A percentile compares a stretch with the other conserved stretches of the same genome.
These are phyloP conservation scores for Rhododendron griersonianum DNA, from an alignment of 148 eudicot species.

Conservation along the genomic window DNA sequence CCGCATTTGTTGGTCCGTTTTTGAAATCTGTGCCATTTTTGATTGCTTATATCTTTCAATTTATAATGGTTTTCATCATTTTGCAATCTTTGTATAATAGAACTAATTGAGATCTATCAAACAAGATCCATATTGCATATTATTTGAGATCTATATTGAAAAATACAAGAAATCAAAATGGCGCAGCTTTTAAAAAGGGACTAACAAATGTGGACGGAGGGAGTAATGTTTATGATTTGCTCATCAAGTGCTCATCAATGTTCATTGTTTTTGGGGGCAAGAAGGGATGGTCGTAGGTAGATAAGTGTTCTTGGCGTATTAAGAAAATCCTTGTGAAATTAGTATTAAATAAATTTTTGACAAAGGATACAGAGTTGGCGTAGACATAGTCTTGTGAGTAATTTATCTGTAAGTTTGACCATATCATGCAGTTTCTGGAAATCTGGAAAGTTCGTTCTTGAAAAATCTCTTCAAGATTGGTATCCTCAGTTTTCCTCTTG, in stretches of 20 bases:
- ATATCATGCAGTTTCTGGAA: neutral
- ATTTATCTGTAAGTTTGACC: neutral
- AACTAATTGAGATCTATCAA: no score
- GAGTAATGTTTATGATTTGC: neutral
- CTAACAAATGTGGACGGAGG: no score
- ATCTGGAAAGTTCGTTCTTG: neutral
- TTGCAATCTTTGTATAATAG: no score
- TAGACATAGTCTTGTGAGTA: neutral
- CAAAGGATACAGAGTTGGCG: neutral
- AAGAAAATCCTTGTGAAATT: neutral
- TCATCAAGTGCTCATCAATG: neutral
- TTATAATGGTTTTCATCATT: no score
- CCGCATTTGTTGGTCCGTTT: no score
- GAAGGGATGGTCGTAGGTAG: neutral
- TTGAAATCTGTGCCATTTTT: no score
- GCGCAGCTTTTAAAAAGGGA: no score
- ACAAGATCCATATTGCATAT: no score
- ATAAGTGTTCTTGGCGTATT: neutral
- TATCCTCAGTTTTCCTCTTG: slow-evolving; percentile 4
- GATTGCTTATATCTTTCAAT: no score
- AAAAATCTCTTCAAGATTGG: neutral
- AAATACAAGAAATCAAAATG: no score
- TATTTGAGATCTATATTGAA: no score
- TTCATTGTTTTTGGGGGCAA: neutral
- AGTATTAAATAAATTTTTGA: neutral